Base-by-base conservation (phyloP, 2,329 filamentous ascomycete genomes). In the Teratosphaeria epicoccoides region DNA sequence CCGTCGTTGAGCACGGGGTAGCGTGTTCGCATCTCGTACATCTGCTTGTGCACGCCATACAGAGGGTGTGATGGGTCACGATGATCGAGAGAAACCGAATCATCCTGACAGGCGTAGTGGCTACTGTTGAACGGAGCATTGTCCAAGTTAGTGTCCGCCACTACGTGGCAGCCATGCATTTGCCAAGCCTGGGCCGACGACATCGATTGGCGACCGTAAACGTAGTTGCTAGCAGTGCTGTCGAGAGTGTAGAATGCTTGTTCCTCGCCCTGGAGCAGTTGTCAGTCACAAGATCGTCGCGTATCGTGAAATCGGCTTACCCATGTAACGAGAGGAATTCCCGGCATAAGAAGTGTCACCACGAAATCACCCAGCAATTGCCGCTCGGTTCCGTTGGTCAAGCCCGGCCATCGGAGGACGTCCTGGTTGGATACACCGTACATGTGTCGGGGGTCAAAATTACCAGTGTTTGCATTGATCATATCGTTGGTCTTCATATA, bases 341-440 rank as follows among this genome's bases (percentile, higher is more conserved):
- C 81, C 1, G 81, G 81, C 62, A 83, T 71, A 46, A 80, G 69
- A 48, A 83, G 61, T 0, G 79, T 80, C 1, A 77, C 79, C 44
- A 84, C 72, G 58, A 80, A 83, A 14, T 77, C 69, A 4, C 73
- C 81, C 4, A 83, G 65, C 6, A 83, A 67, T 61, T 80, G 76
- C 44, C 77, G 73, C 58, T 82, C 71, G 0, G 77, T 76, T 3
- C 81, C 81, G 52, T 79, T 73, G 33, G 71, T 68, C 23, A 84
- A 69, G 9, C 78, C 73, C 7, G 80, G 80, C 81, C 81, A 84
- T 29, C 80, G 73, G 58, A 84, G 80, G 6, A 84, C 79, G 61
- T 84, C 81, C 66, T 84, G 81, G 59, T 84, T 84, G 6, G 80
- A 81, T 2, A 76, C 75, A 47, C 81, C 81, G 59, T 77, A 83